These are phyloP conservation scores for Thielaviopsis populi DNA, from an alignment of 2,329 filamentous ascomycete genomes.

Conservation along the genomic window DNA sequence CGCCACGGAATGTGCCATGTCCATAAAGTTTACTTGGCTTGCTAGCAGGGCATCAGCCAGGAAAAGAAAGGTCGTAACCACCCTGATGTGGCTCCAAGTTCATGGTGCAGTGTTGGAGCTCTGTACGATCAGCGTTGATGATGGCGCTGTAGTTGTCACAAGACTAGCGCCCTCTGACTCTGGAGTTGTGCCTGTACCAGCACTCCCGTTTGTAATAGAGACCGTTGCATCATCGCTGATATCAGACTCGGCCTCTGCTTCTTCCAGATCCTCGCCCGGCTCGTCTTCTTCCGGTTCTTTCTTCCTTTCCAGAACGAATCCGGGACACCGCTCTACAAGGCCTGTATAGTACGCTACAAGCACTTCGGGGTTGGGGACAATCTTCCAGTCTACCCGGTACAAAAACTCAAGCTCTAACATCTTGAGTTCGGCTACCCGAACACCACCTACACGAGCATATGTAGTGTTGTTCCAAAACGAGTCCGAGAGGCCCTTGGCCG, in stretches of 20 bases:
- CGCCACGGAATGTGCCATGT: background rate
- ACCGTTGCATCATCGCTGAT: constrained; percentile 10
- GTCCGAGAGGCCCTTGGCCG: constrained; percentile 88
- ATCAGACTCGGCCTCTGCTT: constrained; percentile 19
- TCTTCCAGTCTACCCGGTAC: constrained; percentile 86
- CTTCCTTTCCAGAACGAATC: constrained; percentile 33
- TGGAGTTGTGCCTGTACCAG: background rate
- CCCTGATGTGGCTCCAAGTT: background rate
- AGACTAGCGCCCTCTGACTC: background rate
- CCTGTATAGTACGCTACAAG: constrained; percentile 87
- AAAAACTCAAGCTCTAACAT: constrained; percentile 87
- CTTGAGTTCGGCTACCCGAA: constrained; percentile 78
- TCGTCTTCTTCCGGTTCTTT: constrained; percentile 25
- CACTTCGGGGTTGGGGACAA: constrained; percentile 88
- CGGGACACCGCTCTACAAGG: constrained; percentile 52
- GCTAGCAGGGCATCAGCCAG: no score
- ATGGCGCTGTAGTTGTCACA: background rate
- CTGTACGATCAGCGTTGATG: background rate
- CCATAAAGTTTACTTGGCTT: background rate
- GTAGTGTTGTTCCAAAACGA: constrained; percentile 98
- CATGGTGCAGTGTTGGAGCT: background rate
- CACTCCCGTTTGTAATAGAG: background rate
- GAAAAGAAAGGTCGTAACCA: background rate
- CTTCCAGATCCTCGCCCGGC: constrained; percentile 20
- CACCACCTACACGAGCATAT: constrained; percentile 85